phyloP scores from a whole-genome alignment of 73 alveolate species.

The Paramecium biaurelia region DNA sequence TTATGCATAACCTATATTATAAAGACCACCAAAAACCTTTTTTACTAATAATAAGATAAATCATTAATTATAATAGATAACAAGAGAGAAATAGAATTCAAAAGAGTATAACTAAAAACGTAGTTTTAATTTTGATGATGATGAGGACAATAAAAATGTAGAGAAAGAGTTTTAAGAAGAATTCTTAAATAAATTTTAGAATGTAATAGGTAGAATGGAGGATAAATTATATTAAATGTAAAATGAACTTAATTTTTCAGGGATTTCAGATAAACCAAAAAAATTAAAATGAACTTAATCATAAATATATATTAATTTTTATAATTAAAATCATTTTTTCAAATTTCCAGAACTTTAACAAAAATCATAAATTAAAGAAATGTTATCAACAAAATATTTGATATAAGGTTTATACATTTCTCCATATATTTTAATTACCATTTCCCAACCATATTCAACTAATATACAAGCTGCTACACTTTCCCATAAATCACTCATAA shows the following conservation, averaged over 20 bases:
- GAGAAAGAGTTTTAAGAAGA: constrained; percentile 32
- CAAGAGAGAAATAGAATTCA: not conserved
- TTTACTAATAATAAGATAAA: not conserved
- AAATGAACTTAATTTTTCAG: constrained; percentile 15
- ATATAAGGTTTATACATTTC: constrained; percentile 28
- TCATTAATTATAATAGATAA: not conserved
- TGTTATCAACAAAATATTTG: not conserved
- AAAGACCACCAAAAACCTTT: constrained; percentile 39
- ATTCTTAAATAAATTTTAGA: constrained; percentile 8
- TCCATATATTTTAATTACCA: not conserved
- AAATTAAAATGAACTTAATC: not conserved
- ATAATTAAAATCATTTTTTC: not conserved
- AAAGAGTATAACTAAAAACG: not conserved
- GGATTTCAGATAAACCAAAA: not conserved
- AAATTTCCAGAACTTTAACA: not conserved
- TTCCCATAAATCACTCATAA: constrained; percentile 37
- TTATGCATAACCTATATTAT: not conserved
- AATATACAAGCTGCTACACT: constrained; percentile 17
- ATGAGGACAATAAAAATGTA: not conserved
- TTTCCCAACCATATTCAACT: constrained; percentile 9
- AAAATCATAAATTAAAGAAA: not conserved
- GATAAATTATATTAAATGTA: not conserved
- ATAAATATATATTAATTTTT: not conserved
- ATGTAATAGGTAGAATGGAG: constrained; percentile 44
- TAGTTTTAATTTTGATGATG: not conserved